Percentiles rank a stretch among this genome's conserved stretches.
phyloP scores from a whole-genome alignment of 1,284 basidiomycete genomes.

The Malassezia yamatoensis region DNA sequence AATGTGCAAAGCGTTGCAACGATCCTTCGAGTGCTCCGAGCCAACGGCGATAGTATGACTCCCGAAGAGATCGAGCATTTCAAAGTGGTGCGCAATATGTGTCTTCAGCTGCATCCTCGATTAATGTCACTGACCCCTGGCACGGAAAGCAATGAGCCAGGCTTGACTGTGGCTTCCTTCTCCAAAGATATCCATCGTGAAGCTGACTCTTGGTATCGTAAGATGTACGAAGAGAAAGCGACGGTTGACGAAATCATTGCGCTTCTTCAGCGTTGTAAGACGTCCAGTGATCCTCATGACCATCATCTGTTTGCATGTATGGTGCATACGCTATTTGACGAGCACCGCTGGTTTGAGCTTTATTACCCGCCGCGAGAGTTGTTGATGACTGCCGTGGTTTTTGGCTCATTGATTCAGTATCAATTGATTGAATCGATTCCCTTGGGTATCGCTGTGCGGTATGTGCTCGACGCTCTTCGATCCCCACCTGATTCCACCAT shows the following conservation, averaged over 20 bases:
- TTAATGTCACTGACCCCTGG: slow-evolving; percentile 89
- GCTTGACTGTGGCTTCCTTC: slow-evolving; percentile 79
- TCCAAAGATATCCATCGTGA: slow-evolving; percentile 78
- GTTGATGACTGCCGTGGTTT: slow-evolving; percentile 88
- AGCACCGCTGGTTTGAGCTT: slow-evolving; percentile 98
- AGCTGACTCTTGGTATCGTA: slow-evolving; percentile 79
- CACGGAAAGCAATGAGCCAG: slow-evolving; percentile 70
- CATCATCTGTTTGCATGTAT: slow-evolving; percentile 97
- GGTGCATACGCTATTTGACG: slow-evolving; percentile 98
- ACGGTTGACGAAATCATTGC: slow-evolving; percentile 86
- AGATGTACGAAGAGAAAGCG: slow-evolving; percentile 88
- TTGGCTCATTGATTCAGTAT: slow-evolving; percentile 89
- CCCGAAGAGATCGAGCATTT: slow-evolving; percentile 73
- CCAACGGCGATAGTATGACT: slow-evolving; percentile 49
- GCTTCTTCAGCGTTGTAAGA: slow-evolving; percentile 74
- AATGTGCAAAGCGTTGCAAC: slow-evolving; percentile 43
- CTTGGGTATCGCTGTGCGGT: slow-evolving; percentile 90
- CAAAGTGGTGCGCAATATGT: slow-evolving; percentile 82
- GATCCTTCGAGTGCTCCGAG: slow-evolving; percentile 40
- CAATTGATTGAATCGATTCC: slow-evolving; percentile 90
- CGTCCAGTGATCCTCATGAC: slow-evolving; percentile 70
- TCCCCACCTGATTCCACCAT: slow-evolving; percentile 73
- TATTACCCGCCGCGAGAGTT: slow-evolving; percentile 82
- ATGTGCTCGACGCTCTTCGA: slow-evolving; percentile 78
- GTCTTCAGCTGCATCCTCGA: slow-evolving; percentile 88